Percentiles rank a stretch among this genome's conserved stretches.
These are phyloP conservation scores for Ampelocalamus luodianensis DNA, from an alignment of 176 grass and related monocot genomes.

Conservation along the genomic window DNA sequence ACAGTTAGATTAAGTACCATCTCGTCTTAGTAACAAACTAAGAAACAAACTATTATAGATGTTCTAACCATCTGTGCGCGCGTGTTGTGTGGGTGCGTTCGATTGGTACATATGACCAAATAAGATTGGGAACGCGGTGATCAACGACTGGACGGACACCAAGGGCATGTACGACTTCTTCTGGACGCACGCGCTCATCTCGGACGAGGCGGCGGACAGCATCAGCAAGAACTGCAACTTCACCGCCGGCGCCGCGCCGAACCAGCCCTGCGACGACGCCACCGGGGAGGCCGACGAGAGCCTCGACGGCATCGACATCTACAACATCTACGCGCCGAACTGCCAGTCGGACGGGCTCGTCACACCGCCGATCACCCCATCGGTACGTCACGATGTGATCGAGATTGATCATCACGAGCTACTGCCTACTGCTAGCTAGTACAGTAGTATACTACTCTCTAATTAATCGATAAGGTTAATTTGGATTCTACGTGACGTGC, in stretches of 20 bases:
- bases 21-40: no score
- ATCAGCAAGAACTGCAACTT: conserved; percentile 80
- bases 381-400: conserved; percentile 47
- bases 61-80: no score
- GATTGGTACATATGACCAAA: not conserved
- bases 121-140: conserved; percentile 90
- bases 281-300: not conserved
- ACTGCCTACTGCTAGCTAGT: no score
- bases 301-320: conserved; percentile 64
- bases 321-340: conserved; percentile 90
- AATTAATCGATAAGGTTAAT: not conserved
- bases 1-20: no score
- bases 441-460: not conserved
- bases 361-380: conserved; percentile 50
- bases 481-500: conserved; percentile 21
- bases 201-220: conserved; percentile 52
- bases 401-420: not conserved
- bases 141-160: conserved; percentile 66
- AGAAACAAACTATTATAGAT: no score
- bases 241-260: not conserved
- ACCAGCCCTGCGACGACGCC: conserved; percentile 38
- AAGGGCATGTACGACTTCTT: conserved; percentile 81
- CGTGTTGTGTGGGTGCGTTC: not conserved
- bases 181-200: conserved; percentile 94
- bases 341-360: conserved; percentile 48